Conservation (phyloP, 1,284 basidiomycete species). For the Puccinia hordei region DNA sequence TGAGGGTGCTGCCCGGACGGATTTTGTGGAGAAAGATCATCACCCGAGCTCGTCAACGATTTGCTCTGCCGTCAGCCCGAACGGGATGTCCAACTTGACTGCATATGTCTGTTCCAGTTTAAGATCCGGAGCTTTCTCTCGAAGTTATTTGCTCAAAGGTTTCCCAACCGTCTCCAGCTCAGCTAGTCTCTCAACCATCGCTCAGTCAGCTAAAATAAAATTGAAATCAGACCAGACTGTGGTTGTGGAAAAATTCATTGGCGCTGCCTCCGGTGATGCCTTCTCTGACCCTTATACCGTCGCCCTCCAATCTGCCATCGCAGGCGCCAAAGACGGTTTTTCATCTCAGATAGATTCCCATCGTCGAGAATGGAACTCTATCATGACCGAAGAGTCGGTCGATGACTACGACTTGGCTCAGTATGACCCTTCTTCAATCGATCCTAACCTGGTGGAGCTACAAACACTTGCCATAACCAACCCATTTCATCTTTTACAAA, state of each 20-base stretch:
- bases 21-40: constrained; percentile 52
- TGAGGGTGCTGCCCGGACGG: constrained; percentile 53
- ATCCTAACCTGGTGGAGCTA: constrained; percentile 52
- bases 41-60: constrained; percentile 52
- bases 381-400: constrained; percentile 54
- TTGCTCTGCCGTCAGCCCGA: constrained; percentile 54
- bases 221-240: constrained; percentile 51
- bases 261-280: constrained; percentile 57
- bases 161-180: constrained; percentile 24
- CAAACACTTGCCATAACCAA: constrained; percentile 54
- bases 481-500: constrained; percentile 54
- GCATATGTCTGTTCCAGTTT: constrained; percentile 49
- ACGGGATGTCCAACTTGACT: constrained; percentile 54
- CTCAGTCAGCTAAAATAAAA: background rate
- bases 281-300: constrained; percentile 52
- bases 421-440: constrained; percentile 24
- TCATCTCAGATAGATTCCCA: constrained; percentile 49
- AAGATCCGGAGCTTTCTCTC: constrained; percentile 38
- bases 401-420: constrained; percentile 48
- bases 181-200: constrained; percentile 39
- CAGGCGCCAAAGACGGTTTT: constrained; percentile 53
- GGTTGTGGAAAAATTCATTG: constrained; percentile 55
- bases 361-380: constrained; percentile 53
- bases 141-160: constrained; percentile 21
- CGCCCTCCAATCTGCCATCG: constrained; percentile 51